Evolutionary conservation across 805 yeast species (phyloP), one percentile per base, ranked within the genome.

Genomic region (Diddensiella santjacobensis): DNA sequence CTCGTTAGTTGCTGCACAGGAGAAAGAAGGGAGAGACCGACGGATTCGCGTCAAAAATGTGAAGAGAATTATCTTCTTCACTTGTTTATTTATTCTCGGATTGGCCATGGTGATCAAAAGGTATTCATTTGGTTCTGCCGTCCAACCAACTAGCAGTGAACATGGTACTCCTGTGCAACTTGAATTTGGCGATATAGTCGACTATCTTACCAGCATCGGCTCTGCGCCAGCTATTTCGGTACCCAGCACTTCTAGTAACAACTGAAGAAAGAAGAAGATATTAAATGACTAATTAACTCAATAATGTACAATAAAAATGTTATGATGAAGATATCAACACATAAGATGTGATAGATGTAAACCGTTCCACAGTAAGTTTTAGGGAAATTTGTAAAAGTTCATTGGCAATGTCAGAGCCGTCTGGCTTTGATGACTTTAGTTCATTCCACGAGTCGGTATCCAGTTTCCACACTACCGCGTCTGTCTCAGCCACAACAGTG

Each of bases 341-440:
- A 61, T 85, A 87, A 2, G 93, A 87, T 2, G 91, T 77, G 55
- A 88, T 70, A 22, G 86, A 78, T 51, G 81, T 87, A 57, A 84
- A 83, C 54, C 96, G 71, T 58, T 80, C 88, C 49, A 83, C 81
- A 30, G 80, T 72, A 45, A 89, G 67, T 41, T 79, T 75, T 53
- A 84, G 69, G 24, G 83, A 78, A 26, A 88, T 77, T 40, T 72
- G 69, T 42, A 80, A 63, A 36, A 89, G 65, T 60, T 89, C 96
- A 36, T 78, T 75, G 55, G 78, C 84, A 6, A 85, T 62, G 26
- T 71, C 76, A 3, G 65, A 62, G 23, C 87, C 80, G 19, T 76
- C 73, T 11, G 65, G 58, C 24, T 49, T 40, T 22, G 51, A 8
- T 22, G 31, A 54, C 57, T 72, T 67, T 58, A 88, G 62, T 40